A percentile compares a stretch with the other conserved stretches of the same genome.
phyloP scores from a whole-genome alignment of 768 basidiomycete genomes.

The Rhizopogon vinicolor region DNA sequence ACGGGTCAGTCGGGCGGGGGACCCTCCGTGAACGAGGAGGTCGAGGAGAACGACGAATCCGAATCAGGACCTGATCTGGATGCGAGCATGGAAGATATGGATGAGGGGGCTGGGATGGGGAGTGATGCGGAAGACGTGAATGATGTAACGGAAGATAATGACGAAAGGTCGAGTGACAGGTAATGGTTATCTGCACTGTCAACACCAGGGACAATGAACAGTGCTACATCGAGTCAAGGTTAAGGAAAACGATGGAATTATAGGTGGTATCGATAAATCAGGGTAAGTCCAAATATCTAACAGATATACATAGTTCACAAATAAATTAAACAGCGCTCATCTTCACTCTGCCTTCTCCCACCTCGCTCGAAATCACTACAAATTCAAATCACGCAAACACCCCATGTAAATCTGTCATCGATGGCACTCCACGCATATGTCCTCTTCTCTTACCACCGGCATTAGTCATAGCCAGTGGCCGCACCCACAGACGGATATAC shows the following conservation, averaged over 20 bases:
- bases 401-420: conserved; percentile 26
- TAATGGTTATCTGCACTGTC: not conserved
- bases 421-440: conserved; percentile 24
- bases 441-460: conserved; percentile 20
- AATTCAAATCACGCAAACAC: conserved; percentile 11
- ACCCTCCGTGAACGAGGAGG: conserved; percentile 19
- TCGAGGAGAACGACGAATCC: conserved; percentile 37
- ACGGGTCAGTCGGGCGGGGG: conserved; percentile 27
- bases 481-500: conserved; percentile 79
- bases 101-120: conserved; percentile 22
- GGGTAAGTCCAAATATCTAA: not conserved
- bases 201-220: not conserved
- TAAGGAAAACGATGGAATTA: not conserved
- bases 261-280: conserved; percentile 2
- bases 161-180: not conserved
- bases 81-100: conserved; percentile 38
- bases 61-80: conserved; percentile 34
- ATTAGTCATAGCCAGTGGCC: conserved; percentile 52
- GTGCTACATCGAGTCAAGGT: not conserved
- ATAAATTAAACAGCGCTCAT: conserved; percentile 11
- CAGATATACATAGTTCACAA: conserved; percentile 9
- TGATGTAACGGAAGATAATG: not conserved
- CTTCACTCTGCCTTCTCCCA: conserved; percentile 8
- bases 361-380: not conserved
- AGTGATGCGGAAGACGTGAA: not conserved